Base-by-base conservation (phyloP, 352 stramenopile genomes). In the Elongisporangium senticosum region DNA sequence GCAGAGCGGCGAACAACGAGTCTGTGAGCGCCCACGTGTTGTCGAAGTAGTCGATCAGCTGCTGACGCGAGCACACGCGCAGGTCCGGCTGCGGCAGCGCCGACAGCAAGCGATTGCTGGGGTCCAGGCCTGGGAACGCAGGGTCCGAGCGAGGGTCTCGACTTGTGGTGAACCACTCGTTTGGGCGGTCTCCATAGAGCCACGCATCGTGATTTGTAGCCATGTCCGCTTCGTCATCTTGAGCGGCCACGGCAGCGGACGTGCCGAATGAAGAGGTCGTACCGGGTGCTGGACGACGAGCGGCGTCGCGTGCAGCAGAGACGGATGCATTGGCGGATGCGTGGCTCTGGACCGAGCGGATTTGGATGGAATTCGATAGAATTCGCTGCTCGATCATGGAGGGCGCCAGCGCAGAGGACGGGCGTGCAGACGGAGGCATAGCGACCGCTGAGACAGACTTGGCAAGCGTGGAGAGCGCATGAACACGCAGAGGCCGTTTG, bases 1-100 rank as follows among this genome's bases (percentile, higher is more conserved):
- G 93, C 37, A 98, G 68, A 37, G 83, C 86, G 22, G 89, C 77
- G 69, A 98, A 98, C 37, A 98, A 72, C 17, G 85, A 94, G 74
- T 98, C 93, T 43, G 89, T 98, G 58, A 98, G 72, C 11, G 89
- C 90, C 93, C 93, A 98, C 49, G 90, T 89, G 67, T 98, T 98
- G 73, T 98, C 90, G 49, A 98, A 89, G 75, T 98, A 98, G 56
- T 97, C 85, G 67, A 97, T 85, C 58, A 96, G 84, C 48, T 95
- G 62, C 22, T 88, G 62, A 21, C 90, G 87, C 40, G 92, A 90
- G 60, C 96, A 96, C 23, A 65, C 70, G 43, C 64, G 58, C 20
- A 98, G 78, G 58, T 96, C 90, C 6, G 89, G 87, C 73, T 97
- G 90, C n/a, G 71, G 74, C 22, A 90, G 53, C 28, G 84, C 85